phyloP scores from a whole-genome alignment of 345 rosid genomes.

The Acer campestre region DNA sequence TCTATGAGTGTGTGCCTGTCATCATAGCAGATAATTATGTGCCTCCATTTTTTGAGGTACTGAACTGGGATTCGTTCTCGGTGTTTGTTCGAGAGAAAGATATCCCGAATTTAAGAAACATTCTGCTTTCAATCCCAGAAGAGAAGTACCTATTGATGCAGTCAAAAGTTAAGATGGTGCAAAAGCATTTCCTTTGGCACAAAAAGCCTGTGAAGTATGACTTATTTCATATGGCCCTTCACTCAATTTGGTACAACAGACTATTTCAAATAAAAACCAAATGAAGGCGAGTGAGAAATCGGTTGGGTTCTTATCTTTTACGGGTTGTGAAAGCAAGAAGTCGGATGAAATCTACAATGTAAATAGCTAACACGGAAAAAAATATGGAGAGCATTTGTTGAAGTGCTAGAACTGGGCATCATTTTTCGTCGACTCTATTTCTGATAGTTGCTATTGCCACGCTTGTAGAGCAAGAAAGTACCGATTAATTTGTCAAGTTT shows the following conservation, averaged over 20 bases:
- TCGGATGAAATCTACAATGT: neutral
- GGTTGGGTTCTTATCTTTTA: neutral
- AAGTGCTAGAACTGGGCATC: neutral
- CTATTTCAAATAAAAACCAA: slow-evolving; percentile 48
- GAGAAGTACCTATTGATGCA: slow-evolving; percentile 71
- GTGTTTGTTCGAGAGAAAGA: slow-evolving; percentile 82
- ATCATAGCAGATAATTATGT: slow-evolving; percentile 90
- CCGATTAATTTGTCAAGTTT: neutral
- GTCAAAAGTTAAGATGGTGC: slow-evolving; percentile 61
- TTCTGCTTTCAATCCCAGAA: slow-evolving; percentile 63
- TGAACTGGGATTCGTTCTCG: slow-evolving; percentile 78
- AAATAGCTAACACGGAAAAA: neutral
- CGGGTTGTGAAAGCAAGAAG: neutral
- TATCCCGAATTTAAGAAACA: slow-evolving; percentile 62
- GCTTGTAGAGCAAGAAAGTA: neutral
- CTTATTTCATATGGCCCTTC: slow-evolving; percentile 79
- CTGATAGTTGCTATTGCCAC: neutral
- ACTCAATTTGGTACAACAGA: slow-evolving; percentile 78
- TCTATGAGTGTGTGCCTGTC: slow-evolving; percentile 80
- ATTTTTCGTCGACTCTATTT: neutral
- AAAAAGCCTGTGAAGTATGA: slow-evolving; percentile 72
- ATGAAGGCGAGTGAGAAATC: slow-evolving; percentile 21
- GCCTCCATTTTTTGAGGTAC: slow-evolving; percentile 81
- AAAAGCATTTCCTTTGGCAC: slow-evolving; percentile 90
- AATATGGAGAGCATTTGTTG: neutral